A percentile compares a stretch with the other conserved stretches of the same genome.
Evolutionary conservation across 2,329 filamentous ascomycete genomes (phyloP).

Genomic region (Coleophoma crateriformis): DNA sequence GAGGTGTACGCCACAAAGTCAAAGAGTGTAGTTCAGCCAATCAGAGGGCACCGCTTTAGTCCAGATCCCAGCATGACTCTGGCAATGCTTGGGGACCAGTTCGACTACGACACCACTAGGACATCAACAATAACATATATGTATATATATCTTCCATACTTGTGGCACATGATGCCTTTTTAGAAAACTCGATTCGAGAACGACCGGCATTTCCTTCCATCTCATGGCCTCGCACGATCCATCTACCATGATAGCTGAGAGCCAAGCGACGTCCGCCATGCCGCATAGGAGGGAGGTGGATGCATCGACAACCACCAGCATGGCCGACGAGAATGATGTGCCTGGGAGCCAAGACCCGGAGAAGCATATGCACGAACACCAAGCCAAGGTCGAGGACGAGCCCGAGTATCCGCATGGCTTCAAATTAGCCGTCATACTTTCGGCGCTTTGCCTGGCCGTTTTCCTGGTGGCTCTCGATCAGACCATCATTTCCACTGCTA

Average conservation of each 20-base stretch:
- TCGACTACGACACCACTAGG: no score
- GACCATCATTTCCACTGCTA: slow-evolving; percentile 30
- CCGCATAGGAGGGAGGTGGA: background rate
- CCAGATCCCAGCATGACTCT: no score
- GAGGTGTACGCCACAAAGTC: no score
- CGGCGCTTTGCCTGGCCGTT: slow-evolving; percentile 16
- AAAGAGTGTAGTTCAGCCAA: no score
- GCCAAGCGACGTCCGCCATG: background rate
- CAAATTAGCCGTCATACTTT: slow-evolving; percentile 15
- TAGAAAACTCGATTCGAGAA: no score
- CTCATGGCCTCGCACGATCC: no score
- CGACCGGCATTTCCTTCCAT: no score
- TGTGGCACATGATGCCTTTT: no score
- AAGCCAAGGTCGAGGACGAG: slow-evolving; percentile 7
- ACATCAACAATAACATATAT: no score
- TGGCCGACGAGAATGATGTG: background rate
- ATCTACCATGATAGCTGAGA: background rate
- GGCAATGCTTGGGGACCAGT: no score
- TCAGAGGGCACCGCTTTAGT: no score
- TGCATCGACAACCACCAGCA: slow-evolving; percentile 1
- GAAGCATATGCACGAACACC: background rate
- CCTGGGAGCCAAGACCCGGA: background rate
- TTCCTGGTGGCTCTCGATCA: slow-evolving; percentile 25
- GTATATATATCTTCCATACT: no score
- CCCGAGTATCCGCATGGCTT: slow-evolving; percentile 16